Conservation (phyloP, 306 rosid genomes). For the Acacia confusa region DNA sequence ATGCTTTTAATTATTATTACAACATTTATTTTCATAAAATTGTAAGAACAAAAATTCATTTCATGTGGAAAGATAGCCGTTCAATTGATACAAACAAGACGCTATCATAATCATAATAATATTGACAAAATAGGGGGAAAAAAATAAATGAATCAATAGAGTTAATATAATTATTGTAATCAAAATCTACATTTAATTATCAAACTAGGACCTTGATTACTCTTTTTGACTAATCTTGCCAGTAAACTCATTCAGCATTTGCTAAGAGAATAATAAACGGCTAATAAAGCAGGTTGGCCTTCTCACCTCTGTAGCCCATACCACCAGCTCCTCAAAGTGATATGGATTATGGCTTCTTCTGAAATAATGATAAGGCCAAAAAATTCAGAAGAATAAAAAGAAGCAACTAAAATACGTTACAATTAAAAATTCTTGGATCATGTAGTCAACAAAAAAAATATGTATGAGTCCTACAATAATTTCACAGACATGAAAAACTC, state of each 20-base stretch:
- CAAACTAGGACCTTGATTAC: constrained; percentile 11
- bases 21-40: not conserved
- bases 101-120: not conserved
- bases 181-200: constrained; percentile 29
- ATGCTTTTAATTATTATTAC: not conserved
- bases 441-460: not conserved
- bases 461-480: not conserved
- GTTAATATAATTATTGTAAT: constrained; percentile 28
- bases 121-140: constrained; percentile 1
- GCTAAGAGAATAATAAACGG: constrained; percentile 28
- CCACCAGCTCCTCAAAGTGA: constrained; percentile 21
- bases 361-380: constrained; percentile 21
- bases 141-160: constrained; percentile 42
- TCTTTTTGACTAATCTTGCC: not conserved
- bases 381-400: not conserved
- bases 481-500: not conserved
- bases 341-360: constrained; percentile 14
- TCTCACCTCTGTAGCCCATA: constrained; percentile 12
- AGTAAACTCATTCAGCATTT: constrained; percentile 11
- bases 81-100: not conserved
- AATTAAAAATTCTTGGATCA: not conserved
- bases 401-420: constrained; percentile 5
- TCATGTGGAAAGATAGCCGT: not conserved
- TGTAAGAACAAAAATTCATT: not conserved
- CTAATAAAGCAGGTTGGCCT: not conserved